Base-by-base conservation (phyloP, 805 yeast species). In the Kluyveromyces nonfermentans region DNA sequence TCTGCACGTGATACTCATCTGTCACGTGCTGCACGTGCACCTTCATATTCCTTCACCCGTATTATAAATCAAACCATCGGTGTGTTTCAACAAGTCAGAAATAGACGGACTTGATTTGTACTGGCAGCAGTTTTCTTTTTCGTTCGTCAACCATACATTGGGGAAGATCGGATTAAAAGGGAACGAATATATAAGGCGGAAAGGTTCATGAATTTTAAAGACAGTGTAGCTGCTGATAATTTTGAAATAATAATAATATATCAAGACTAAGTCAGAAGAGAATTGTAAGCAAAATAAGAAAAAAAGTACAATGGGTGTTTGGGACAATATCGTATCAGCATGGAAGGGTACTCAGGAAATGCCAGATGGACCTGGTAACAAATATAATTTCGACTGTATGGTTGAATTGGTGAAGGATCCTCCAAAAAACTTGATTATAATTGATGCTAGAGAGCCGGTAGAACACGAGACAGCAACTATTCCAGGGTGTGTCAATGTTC, bases 401-500 rank as follows among this genome's bases (percentile, higher is more conserved):
- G 70, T 73, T 52, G 57, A 65, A 10, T 54, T 82, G 15, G 68
- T 71, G 14, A 47, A 46, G 12, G 48, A 63, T 28, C 70, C 70
- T 1, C 67, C 65, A 40, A 69, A 75, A 19, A 65, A 70, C 14
- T 59, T 70, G 8, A 72, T 82, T 16, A 65, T 87, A 31, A 77
- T 87, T 16, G 96, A 88, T 57, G 95, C 82, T 21, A 77, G 96
- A 59, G 96, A 88, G 66, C 95, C 95, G 7, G 73, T 73, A 35
- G 96, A 88, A 65, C 78, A 60, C 56, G 45, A 50, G 17, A 68
- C 66, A 30, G 96, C 95, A 31, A 79, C 74, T 56, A 84, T 88
- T 48, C 95, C 95, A 14, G 74, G 78, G n/a, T 83, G 95, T 12
- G 61, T 84, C 45, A 88, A 88, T 59, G 74, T 88, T 46, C 96